Evolutionary conservation across 805 yeast species (phyloP).

Genomic region (Candida ipomoeae): DNA sequence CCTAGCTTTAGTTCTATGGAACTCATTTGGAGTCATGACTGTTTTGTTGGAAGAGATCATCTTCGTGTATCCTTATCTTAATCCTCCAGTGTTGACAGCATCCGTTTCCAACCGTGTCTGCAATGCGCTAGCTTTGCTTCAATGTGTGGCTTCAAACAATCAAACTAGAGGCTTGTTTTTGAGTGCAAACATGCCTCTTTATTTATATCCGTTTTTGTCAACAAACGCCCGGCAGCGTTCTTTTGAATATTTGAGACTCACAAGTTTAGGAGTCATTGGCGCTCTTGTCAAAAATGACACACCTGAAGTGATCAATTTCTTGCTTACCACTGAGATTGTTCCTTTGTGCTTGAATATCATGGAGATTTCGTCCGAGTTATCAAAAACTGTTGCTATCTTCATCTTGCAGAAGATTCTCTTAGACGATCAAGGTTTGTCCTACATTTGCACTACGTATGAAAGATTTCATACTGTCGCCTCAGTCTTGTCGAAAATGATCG

Average conservation of each 20-base stretch:
- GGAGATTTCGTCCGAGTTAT: constrained; percentile 91
- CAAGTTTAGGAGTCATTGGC: constrained; percentile 94
- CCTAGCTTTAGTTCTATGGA: constrained; percentile 88
- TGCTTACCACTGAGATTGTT: constrained; percentile 92
- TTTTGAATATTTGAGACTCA: constrained; percentile 87
- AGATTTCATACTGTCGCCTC: constrained; percentile 91
- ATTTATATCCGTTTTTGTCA: constrained; percentile 87
- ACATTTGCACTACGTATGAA: constrained; percentile 93
- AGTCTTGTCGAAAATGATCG: constrained; percentile 84
- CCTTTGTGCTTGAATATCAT: constrained; percentile 91
- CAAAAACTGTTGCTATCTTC: constrained; percentile 95
- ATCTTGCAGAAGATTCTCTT: constrained; percentile 88
- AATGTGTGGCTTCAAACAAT: constrained; percentile 94
- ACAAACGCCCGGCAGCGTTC: constrained; percentile 89
- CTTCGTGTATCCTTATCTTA: constrained; percentile 81
- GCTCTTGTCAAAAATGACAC: constrained; percentile 95
- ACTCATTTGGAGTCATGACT: constrained; percentile 95
- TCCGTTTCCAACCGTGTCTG: constrained; percentile 91
- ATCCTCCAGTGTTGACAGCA: constrained; percentile 82
- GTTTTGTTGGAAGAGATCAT: constrained; percentile 84
- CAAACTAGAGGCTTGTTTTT: constrained; percentile 83
- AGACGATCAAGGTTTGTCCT: constrained; percentile 86
- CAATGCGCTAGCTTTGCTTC: constrained; percentile 89
- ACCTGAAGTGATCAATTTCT: constrained; percentile 87
- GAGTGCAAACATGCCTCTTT: constrained; percentile 87